Percentiles rank a stretch among this genome's conserved stretches.
Evolutionary conservation across 2,329 filamentous ascomycete species (phyloP).

Genomic region (Ustulina deusta): DNA sequence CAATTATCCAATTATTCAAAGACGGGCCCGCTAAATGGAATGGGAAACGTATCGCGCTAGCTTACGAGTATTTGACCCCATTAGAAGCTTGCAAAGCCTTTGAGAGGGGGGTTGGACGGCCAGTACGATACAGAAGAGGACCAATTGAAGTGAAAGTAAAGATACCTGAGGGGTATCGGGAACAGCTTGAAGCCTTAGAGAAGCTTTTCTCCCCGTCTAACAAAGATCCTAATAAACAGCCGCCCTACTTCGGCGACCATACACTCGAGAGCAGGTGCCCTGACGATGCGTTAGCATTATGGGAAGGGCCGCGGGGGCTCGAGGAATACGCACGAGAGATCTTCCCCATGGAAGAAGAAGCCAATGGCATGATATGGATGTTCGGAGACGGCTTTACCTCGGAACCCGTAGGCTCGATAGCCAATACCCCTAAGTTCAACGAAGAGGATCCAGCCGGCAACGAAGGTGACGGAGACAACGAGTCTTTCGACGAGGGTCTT

Average conservation of each 20-base stretch:
- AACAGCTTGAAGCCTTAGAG: conserved; percentile 81
- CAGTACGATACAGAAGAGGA: conserved; percentile 80
- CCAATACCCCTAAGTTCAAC: conserved; percentile 62
- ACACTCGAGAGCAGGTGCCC: conserved; percentile 74
- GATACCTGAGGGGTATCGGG: conserved; percentile 87
- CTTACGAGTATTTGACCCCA: conserved; percentile 90
- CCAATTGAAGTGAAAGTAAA: conserved; percentile 87
- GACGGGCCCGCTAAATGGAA: conserved; percentile 90
- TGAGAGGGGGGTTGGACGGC: conserved; percentile 79
- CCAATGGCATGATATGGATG: conserved; percentile 97
- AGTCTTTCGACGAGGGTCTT: conserved; percentile 68
- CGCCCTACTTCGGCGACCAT: conserved; percentile 71
- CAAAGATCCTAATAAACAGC: conserved; percentile 66
- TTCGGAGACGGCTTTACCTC: conserved; percentile 58
- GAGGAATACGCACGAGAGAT: conserved; percentile 96
- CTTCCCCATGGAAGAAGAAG: conserved; percentile 93
- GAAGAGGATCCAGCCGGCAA: conserved; percentile 51
- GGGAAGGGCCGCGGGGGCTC: conserved; percentile 90
- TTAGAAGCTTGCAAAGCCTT: conserved; percentile 85
- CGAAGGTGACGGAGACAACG: conserved; percentile 59
- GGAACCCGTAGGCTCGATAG: conserved; percentile 51
- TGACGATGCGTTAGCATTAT: conserved; percentile 80
- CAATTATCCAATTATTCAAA: conserved; percentile 93
- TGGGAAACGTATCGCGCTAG: conserved; percentile 81
- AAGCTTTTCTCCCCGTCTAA: conserved; percentile 67